Evolutionary conservation across 2,329 filamentous ascomycete genomes (phyloP), one percentile per base, ranked within the genome.

Genomic region (Aspergillus aculeatus): DNA sequence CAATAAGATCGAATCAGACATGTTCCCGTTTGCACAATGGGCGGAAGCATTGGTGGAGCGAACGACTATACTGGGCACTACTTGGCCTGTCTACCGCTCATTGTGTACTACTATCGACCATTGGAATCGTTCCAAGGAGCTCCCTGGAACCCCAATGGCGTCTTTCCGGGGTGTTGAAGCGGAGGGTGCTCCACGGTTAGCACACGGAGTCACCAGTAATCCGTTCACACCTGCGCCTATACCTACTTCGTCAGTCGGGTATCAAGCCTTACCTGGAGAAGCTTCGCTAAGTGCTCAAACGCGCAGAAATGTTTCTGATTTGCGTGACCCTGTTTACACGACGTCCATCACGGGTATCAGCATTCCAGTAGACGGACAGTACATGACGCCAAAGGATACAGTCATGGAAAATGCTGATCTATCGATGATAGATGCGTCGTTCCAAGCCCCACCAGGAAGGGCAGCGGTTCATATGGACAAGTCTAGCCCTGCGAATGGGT

Each of bases 1-100:
- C 19, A 66, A 69, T 19, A 71, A 62, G 9, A 60, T 70, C 11
- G 71, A 75, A 54, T 60, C 66, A 0, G 69, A 72, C 26, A 63
- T 66, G 9, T 76, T 76, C 50, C 72, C 75, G 9, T 76, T 75
- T 53, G 56, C 61, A 5, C 67, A 66, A 6, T 77, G 75, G 75
- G 66, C 69, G 14, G 73, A 71, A 31, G 70, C 72, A 6, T 68
- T 76, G 38, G 58, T 67, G 16, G 71, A 73, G 32, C 72, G 69
- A 35, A 67, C 68, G 7, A 57, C 57, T 10, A 63, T 66, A 26
- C 60, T 76, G n/a, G 60, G 61, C 2, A 54, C 69, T 11, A 66
- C 62, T 19, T 77, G 75, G 75, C 73, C 75, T 5, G 69, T 71
- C 2, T 76, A 76, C 62, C 57, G 62, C n/a, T 69, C 72, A 2